A percentile compares a stretch with the other conserved stretches of the same genome.
Conservation (phyloP, 108 stramenopile genomes). For the Conticribra guillardii region DNA sequence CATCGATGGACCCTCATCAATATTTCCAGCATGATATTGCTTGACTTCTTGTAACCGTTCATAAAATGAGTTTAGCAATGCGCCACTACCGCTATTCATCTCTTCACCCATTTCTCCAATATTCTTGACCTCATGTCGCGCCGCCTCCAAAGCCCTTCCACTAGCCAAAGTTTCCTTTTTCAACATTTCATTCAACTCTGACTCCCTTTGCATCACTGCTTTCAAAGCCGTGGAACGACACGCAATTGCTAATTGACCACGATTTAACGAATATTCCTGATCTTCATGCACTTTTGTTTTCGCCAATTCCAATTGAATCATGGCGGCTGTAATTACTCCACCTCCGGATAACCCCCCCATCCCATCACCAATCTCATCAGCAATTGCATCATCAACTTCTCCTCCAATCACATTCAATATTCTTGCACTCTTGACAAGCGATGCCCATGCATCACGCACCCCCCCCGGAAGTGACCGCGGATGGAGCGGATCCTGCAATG, state of each 20-base stretch:
- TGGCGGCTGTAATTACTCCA: slow-evolving; percentile 30
- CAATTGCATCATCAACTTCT: slow-evolving; percentile 24
- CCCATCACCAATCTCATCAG: slow-evolving; percentile 2
- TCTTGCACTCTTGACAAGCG: slow-evolving; percentile 43
- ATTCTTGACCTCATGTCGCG: slow-evolving; percentile 1
- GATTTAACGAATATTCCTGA: slow-evolving; percentile 51
- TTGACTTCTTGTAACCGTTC: slow-evolving; percentile 64
- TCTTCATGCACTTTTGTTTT: slow-evolving; percentile 22
- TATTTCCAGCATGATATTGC: slow-evolving; percentile 72
- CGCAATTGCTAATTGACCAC: slow-evolving; percentile 67
- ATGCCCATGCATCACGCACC: slow-evolving; percentile 71
- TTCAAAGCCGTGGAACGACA: slow-evolving; percentile 50
- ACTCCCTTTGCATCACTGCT: slow-evolving; percentile 43
- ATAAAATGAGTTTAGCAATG: slow-evolving; percentile 59
- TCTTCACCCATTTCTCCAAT: slow-evolving; percentile 37
- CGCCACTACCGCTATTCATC: slow-evolving; percentile 10
- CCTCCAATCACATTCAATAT: slow-evolving; percentile 9
- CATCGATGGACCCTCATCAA: slow-evolving; percentile 5
- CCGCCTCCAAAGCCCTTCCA: slow-evolving; percentile 22
- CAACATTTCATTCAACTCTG: slow-evolving; percentile 41
- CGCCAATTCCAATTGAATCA: slow-evolving; percentile 37
- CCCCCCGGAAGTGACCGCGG: slow-evolving; percentile 61
- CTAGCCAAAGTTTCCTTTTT: slow-evolving; percentile 26
- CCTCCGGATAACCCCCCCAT: not conserved
- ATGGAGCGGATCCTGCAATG: slow-evolving; percentile 41